Percentiles rank a stretch among this genome's conserved stretches.
Evolutionary conservation across 78 protist species (phyloP).

Genomic region (Tieghemostelium lacteum): DNA sequence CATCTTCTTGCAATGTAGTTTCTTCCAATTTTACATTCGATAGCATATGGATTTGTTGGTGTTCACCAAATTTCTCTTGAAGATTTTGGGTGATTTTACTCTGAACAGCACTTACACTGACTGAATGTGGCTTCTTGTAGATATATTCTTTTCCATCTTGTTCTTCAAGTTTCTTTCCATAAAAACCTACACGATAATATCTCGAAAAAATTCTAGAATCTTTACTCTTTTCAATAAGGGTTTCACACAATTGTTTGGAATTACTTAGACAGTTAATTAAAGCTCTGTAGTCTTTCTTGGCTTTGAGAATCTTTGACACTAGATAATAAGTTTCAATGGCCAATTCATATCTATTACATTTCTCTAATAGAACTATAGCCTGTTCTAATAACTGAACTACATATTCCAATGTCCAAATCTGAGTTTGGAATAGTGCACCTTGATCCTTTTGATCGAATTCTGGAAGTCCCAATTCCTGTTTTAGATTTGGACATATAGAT

Average conservation of each 20-base stretch:
- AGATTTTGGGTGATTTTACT: constrained; percentile 52
- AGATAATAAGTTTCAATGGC: constrained; percentile 70
- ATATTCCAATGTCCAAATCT: constrained; percentile 48
- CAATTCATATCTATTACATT: constrained; percentile 60
- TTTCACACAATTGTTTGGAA: constrained; percentile 23
- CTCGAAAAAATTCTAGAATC: constrained; percentile 61
- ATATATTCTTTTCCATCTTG: constrained; percentile 71
- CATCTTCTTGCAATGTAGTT: constrained; percentile 15
- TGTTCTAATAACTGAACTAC: constrained; percentile 40
- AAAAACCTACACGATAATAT: constrained; percentile 74
- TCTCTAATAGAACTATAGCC: constrained; percentile 7
- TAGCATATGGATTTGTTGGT: not conserved
- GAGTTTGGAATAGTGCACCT: constrained; percentile 38
- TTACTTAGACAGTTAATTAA: constrained; percentile 1
- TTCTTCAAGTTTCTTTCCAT: constrained; percentile 59
- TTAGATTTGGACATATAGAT: constrained; percentile 56
- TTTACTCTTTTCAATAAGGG: constrained; percentile 45
- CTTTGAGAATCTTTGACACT: constrained; percentile 38
- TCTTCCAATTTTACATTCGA: constrained; percentile 59
- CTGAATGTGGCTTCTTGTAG: constrained; percentile 69
- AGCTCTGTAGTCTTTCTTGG: constrained; percentile 52
- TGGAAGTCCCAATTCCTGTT: constrained; percentile 33
- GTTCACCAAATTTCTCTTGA: constrained; percentile 34
- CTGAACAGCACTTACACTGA: constrained; percentile 23
- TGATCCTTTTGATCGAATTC: constrained; percentile 41